These are phyloP conservation scores for Cryptococcus amylolentus DNA, from an alignment of 1,284 basidiomycete genomes.

Conservation along the genomic window DNA sequence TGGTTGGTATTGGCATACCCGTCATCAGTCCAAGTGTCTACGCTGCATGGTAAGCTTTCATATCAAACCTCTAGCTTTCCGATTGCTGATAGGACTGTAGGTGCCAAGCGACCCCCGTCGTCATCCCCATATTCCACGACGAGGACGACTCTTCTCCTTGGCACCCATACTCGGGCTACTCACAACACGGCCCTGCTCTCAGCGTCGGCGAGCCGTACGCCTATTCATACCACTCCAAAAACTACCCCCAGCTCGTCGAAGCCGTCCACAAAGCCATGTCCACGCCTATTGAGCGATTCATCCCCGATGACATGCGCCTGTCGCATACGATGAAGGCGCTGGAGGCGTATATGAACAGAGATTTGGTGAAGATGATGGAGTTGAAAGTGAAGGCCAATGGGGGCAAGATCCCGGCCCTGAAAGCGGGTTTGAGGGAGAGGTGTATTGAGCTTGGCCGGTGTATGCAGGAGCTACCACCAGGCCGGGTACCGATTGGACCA, in stretches of 20 bases:
- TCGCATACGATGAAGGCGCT: conserved; percentile 17
- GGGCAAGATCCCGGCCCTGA: conserved; percentile 21
- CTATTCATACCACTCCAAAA: conserved; percentile 11
- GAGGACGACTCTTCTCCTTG: conserved; percentile 11
- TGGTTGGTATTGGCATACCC: conserved; percentile 22
- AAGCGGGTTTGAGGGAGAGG: conserved; percentile 16
- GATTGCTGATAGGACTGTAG: conserved; percentile 1
- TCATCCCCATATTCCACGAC: conserved; percentile 18
- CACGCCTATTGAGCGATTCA: conserved; percentile 2
- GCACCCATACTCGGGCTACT: conserved; percentile 10
- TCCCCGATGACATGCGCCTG: conserved; percentile 30
- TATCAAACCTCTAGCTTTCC: not conserved
- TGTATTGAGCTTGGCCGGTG: conserved; percentile 28
- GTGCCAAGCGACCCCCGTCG: conserved; percentile 24
- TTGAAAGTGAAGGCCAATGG: conserved; percentile 10
- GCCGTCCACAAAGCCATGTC: not conserved
- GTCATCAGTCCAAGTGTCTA: conserved; percentile 23
- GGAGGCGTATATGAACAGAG: conserved; percentile 21
- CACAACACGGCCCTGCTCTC: conserved; percentile 23
- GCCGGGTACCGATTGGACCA: no score
- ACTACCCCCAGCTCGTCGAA: not conserved
- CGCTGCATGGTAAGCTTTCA: conserved; percentile 16
- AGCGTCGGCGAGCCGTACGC: conserved; percentile 21
- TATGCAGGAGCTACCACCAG: not conserved
- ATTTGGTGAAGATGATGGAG: conserved; percentile 29